Evolutionary conservation across 2,329 filamentous ascomycete genomes (phyloP).

Genomic region (Xylariaceae sp.): DNA sequence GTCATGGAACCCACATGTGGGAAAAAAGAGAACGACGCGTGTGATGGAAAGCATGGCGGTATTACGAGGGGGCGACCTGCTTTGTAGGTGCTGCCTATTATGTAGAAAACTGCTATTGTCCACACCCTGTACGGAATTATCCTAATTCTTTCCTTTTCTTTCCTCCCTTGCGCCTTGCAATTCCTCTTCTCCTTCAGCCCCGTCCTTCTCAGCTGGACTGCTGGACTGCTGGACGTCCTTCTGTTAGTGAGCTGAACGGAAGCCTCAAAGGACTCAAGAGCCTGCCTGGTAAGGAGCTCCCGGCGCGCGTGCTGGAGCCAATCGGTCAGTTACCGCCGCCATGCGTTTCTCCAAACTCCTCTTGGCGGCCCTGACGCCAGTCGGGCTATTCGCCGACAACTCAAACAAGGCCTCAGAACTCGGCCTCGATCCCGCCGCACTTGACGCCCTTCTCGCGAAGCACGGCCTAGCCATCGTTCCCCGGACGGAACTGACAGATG

Average conservation of each 20-base stretch:
- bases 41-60: slow-evolving; percentile 2
- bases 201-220: slow-evolving; percentile 14
- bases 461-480: slow-evolving; percentile 41
- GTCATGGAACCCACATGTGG: slow-evolving; percentile 6
- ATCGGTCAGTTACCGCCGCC: slow-evolving; percentile 18
- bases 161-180: slow-evolving; percentile 4
- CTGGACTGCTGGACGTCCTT: slow-evolving; percentile 13
- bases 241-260: slow-evolving; percentile 12
- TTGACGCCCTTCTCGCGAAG: slow-evolving; percentile 38
- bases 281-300: not conserved
- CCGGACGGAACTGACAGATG: slow-evolving; percentile 41
- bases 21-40: slow-evolving; percentile 1
- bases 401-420: slow-evolving; percentile 28
- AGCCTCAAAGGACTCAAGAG: slow-evolving; percentile 14
- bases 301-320: slow-evolving; percentile 9
- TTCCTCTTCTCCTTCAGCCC: slow-evolving; percentile 7
- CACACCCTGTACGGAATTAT: slow-evolving; percentile 2
- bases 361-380: slow-evolving; percentile 31
- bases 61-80: slow-evolving; percentile 9
- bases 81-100: too few species aligned
- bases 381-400: slow-evolving; percentile 29
- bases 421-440: slow-evolving; percentile 22
- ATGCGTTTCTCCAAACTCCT: slow-evolving; percentile 36
- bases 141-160: slow-evolving; percentile 3
- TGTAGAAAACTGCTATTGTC: slow-evolving; percentile 5